These are phyloP conservation scores for Naegleria lovaniensis DNA, from an alignment of 208 protist genomes.

Conservation along the genomic window DNA sequence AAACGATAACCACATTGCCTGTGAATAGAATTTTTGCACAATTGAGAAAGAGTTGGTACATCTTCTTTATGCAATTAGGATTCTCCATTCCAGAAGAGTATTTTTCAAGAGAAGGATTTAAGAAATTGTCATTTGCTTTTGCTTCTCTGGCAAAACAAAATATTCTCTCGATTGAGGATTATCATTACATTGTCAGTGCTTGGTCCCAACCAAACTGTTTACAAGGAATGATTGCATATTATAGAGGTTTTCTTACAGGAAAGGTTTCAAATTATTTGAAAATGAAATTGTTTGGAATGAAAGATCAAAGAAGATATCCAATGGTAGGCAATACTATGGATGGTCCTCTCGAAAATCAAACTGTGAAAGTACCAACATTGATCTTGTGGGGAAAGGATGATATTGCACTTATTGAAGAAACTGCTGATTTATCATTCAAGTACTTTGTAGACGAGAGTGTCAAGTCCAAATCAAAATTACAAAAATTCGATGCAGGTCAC, in stretches of 20 bases:
- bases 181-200: neutral
- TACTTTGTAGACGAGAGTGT: neutral
- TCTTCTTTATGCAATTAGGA: conserved; percentile 17
- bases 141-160: neutral
- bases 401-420: neutral
- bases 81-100: neutral
- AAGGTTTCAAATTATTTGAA: neutral
- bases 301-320: neutral
- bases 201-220: neutral
- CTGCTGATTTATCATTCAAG: neutral
- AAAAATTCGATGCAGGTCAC: neutral
- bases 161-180: neutral
- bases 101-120: neutral
- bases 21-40: neutral
- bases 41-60: conserved; percentile 11
- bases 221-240: neutral
- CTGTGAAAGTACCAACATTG: conserved; percentile 6
- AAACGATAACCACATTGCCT: no score
- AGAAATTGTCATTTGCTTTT: neutral
- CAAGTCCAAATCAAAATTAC: neutral
- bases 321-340: neutral
- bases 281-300: neutral
- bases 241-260: neutral
- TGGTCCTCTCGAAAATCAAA: neutral
- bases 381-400: neutral